Evolutionary conservation across 768 basidiomycete genomes (phyloP), one percentile per base, ranked within the genome.

Genomic region (Boletus speciosus): DNA sequence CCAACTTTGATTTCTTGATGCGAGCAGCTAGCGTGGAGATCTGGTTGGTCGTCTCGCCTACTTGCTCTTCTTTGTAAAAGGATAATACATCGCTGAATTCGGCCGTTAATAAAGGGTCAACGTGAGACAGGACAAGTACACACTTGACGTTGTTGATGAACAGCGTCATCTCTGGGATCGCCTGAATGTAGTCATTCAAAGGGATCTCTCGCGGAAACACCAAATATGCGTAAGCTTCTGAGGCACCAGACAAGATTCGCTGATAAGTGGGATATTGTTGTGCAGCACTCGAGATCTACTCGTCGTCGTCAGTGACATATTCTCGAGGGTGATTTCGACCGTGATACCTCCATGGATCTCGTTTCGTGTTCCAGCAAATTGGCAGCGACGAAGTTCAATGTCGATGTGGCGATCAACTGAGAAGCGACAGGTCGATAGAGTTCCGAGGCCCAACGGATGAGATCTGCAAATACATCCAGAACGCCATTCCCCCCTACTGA

Each of bases 351-450:
- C 66, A 74, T 66, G 1, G 50, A 60, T 16, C 56, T 51, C 5
- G 66, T 67, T 31, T 71, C 67, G 29, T 65, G 29, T 29, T 76
- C 75, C 6, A 74, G 54, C 29, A 72, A 40, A 43, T 63, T 57
- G 8, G 70, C 67, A 32, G 69, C 67, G 25, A 78, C 55, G 29
- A 70, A 66, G 34, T 73, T 72, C 43, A 77, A 37, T 0, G 69
- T 71, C 8, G 71, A 66, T 5, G 71, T 66, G 27, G 71, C 59
- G 46, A 80, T 71, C 15, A 73, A 54, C 31, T 74, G 72, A 2
- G 71, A 69, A 0, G 59, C 64, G 19, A 73, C 58, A 0, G 66
- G 50, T 0, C 47, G 57, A 45, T 32, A 32, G 31, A 32, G 31
- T 10, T 9, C 29, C 8, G 29, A 29, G 29, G 10, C 4, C 31